Conservation (phyloP, 2,329 filamentous ascomycete species). For the Fusarium ramigenum region DNA sequence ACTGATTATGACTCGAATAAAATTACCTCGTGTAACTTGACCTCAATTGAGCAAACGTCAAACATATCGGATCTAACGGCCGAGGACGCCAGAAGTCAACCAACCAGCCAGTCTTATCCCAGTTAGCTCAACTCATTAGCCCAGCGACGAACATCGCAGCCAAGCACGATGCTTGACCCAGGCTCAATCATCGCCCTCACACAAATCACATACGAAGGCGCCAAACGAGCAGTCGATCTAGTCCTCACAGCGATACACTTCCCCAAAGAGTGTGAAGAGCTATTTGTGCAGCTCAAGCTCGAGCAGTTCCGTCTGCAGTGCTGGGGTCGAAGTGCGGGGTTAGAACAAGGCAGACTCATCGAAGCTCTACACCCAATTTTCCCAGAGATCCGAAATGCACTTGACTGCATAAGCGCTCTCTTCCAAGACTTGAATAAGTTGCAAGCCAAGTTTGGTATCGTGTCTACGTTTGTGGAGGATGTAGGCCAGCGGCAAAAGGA, state of each 20-base stretch:
- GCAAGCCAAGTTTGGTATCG: neutral
- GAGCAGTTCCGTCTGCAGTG: neutral
- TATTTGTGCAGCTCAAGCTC: neutral
- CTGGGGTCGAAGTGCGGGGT: constrained; percentile 3
- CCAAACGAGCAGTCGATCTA: neutral
- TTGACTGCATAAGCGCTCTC: neutral
- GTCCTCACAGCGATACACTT: neutral
- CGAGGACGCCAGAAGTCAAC: neutral
- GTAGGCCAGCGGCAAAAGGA: neutral
- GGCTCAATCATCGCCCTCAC: neutral
- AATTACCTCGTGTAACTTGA: neutral
- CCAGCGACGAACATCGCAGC: accelerated
- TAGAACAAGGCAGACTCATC: neutral
- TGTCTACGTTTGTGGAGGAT: neutral
- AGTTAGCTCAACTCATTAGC: neutral
- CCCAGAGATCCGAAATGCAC: neutral
- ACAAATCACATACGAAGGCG: neutral
- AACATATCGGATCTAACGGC: neutral
- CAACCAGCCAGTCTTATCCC: accelerated
- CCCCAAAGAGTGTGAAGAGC: neutral
- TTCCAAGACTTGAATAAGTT: neutral
- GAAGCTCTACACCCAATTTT: neutral
- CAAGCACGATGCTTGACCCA: neutral
- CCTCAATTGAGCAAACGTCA: accelerated
- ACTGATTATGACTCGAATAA: neutral